These are phyloP conservation scores for Friedmanniomyces endolithicus DNA, from an alignment of 495 filamentous ascomycete species.

Conservation along the genomic window DNA sequence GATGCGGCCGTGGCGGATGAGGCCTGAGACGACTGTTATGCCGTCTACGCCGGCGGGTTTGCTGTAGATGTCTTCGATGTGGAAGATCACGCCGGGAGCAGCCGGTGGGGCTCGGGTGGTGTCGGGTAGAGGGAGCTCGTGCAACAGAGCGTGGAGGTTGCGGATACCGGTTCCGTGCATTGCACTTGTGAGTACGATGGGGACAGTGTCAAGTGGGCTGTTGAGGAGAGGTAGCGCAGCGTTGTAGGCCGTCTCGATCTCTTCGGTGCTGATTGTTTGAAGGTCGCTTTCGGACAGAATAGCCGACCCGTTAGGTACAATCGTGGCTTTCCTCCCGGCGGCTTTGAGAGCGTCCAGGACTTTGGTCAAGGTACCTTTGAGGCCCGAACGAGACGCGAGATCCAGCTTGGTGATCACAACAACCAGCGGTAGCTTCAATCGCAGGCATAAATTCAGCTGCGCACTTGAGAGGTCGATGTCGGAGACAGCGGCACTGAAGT, in stretches of 20 bases:
- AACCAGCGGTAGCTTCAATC: conserved; percentile 58
- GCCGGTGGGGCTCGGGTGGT: conserved; percentile 29
- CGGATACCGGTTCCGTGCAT: conserved; percentile 74
- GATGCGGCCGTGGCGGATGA: conserved; percentile 65
- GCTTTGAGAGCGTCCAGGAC: conserved; percentile 68
- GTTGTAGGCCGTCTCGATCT: conserved; percentile 16
- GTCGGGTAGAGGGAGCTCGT: conserved; percentile 51
- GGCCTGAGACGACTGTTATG: conserved; percentile 60
- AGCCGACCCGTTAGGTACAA: conserved; percentile 40
- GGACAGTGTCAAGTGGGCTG: conserved; percentile 41
- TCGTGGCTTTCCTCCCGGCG: conserved; percentile 55
- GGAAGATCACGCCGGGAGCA: conserved; percentile 55
- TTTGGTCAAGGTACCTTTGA: conserved; percentile 56
- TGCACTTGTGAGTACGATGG: conserved; percentile 79
- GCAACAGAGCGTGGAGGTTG: conserved; percentile 68
- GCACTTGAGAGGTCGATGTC: conserved; percentile 60
- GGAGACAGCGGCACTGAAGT: conserved; percentile 38
- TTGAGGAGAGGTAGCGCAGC: conserved; percentile 13
- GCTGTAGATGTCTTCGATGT: conserved; percentile 70
- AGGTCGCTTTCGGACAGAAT: conserved; percentile 18
- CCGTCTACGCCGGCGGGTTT: conserved; percentile 34
- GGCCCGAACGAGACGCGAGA: conserved; percentile 56
- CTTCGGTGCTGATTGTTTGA: conserved; percentile 5
- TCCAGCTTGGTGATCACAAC: conserved; percentile 87
- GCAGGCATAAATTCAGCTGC: conserved; percentile 78